phyloP scores from a whole-genome alignment of 345 rosid genomes.

The Arabidopsis suecica region DNA sequence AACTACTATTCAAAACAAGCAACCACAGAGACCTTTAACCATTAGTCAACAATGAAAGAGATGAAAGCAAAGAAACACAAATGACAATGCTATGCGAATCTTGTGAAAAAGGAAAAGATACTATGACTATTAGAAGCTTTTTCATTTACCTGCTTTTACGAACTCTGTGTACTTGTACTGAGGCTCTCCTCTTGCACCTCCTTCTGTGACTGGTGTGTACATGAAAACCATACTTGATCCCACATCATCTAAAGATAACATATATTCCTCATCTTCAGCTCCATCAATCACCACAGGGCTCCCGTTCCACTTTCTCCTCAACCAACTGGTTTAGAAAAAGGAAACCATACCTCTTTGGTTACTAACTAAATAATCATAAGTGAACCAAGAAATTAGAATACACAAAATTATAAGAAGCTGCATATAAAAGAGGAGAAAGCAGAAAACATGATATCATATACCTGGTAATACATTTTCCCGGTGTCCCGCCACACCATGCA shows the following conservation, averaged over 20 bases:
- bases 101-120: conserved; percentile 10
- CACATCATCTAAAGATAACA: conserved; percentile 74
- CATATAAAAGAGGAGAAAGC: conserved; percentile 27
- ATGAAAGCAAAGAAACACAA: conserved; percentile 31
- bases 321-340: conserved; percentile 65
- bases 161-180: conserved; percentile 94
- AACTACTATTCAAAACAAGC: conserved; percentile 12
- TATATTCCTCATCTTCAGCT: conserved; percentile 89
- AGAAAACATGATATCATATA: conserved; percentile 34
- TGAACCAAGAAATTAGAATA: neutral
- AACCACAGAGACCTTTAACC: conserved; percentile 24
- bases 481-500: conserved; percentile 99
- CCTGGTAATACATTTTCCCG: conserved; percentile 96
- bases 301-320: conserved; percentile 93
- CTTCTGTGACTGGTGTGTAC: conserved; percentile 97
- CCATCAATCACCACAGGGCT: conserved; percentile 90
- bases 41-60: conserved; percentile 8
- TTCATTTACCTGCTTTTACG: conserved; percentile 76
- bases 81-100: conserved; percentile 9
- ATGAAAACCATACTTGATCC: conserved; percentile 96
- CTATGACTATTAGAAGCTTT: conserved; percentile 22
- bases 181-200: conserved; percentile 96
- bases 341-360: conserved; percentile 26
- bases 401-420: conserved; percentile 1
- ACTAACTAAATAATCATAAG: conserved; percentile 31